A percentile compares a stretch with the other conserved stretches of the same genome.
These are phyloP conservation scores for Babjeviella inositovora DNA, from an alignment of 805 yeast species.

Conservation along the genomic window DNA sequence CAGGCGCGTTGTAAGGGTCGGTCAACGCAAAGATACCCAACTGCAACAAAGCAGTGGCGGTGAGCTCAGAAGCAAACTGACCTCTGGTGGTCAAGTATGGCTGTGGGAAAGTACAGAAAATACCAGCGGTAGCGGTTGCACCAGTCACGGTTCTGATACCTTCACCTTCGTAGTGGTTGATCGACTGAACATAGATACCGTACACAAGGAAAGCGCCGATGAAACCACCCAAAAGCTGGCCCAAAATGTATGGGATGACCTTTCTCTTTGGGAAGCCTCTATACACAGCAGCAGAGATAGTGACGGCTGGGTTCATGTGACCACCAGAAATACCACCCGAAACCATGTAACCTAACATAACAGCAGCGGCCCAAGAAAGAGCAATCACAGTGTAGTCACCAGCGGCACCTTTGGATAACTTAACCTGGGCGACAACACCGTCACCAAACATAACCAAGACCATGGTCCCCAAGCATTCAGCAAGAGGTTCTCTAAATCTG, in stretches of 20 bases:
- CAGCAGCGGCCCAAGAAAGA: slow-evolving; percentile 38
- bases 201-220: slow-evolving; percentile 27
- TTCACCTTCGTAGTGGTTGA: slow-evolving; percentile 16
- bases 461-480: slow-evolving; percentile 35
- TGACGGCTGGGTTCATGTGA: slow-evolving; percentile 39
- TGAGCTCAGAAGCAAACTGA: slow-evolving; percentile 29
- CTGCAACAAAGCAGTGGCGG: slow-evolving; percentile 25
- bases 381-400: slow-evolving; percentile 26
- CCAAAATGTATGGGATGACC: slow-evolving; percentile 23
- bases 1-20: slow-evolving; percentile 29
- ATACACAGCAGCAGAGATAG: slow-evolving; percentile 25
- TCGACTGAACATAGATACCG: slow-evolving; percentile 23
- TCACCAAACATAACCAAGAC: slow-evolving; percentile 27
- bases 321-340: slow-evolving; percentile 44
- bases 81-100: slow-evolving; percentile 20
- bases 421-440: slow-evolving; percentile 28
- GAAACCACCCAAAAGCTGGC: slow-evolving; percentile 32
- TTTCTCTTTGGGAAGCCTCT: slow-evolving; percentile 36
- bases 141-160: slow-evolving; percentile 12
- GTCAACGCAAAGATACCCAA: slow-evolving; percentile 31
- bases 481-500: slow-evolving; percentile 24
- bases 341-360: slow-evolving; percentile 28
- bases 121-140: slow-evolving; percentile 17
- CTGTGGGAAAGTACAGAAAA: slow-evolving; percentile 29
- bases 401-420: slow-evolving; percentile 15